Percentiles rank a stretch among this genome's conserved stretches.
phyloP scores from a whole-genome alignment of 768 basidiomycete species.

The Boletus coccyginus region DNA sequence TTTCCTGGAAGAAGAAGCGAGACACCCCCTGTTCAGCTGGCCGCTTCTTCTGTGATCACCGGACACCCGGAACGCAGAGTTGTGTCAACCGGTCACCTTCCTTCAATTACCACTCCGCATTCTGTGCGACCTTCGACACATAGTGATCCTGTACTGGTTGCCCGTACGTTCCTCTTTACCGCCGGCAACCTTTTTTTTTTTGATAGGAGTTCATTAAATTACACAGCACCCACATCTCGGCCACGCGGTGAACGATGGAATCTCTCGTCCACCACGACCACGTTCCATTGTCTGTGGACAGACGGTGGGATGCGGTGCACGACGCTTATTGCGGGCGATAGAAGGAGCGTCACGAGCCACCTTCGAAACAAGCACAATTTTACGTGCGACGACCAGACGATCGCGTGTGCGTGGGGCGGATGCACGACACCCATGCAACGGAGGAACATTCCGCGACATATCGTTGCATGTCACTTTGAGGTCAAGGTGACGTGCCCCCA shows the following conservation, averaged over 20 bases:
- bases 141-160: slow-evolving; percentile 1
- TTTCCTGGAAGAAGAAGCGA: neutral
- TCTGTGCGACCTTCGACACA: neutral
- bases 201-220: slow-evolving; percentile 3
- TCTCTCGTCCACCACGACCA: neutral
- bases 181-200: neutral
- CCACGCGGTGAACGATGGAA: slow-evolving; percentile 12
- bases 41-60: neutral
- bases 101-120: neutral
- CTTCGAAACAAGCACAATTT: slow-evolving; percentile 21
- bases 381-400: slow-evolving; percentile 10
- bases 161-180: slow-evolving; percentile 11
- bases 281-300: slow-evolving; percentile 24
- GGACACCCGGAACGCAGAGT: neutral
- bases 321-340: slow-evolving; percentile 17
- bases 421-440: slow-evolving; percentile 21
- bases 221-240: slow-evolving; percentile 7
- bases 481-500: slow-evolving; percentile 17
- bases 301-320: slow-evolving; percentile 6
- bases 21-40: neutral
- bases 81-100: neutral
- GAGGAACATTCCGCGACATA: slow-evolving; percentile 26
- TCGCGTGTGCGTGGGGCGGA: slow-evolving; percentile 16
- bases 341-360: slow-evolving; percentile 18
- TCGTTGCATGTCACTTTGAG: slow-evolving; percentile 23